A percentile compares a stretch with the other conserved stretches of the same genome.
Evolutionary conservation across 805 yeast species (phyloP).

Genomic region (Metschnikowia aberdeeniae): DNA sequence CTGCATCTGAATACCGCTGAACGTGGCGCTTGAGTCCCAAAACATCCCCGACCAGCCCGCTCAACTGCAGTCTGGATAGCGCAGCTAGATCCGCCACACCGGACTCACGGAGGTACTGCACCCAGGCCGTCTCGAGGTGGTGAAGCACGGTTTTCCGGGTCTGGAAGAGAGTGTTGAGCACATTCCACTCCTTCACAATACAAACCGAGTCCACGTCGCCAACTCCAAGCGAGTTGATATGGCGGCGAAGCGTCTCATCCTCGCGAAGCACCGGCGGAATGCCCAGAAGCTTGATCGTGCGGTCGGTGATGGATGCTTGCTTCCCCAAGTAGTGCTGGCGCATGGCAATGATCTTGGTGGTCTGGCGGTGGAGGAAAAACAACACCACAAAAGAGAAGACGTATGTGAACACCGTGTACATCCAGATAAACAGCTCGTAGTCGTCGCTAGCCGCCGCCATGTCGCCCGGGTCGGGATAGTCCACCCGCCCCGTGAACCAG

Average conservation of each 20-base stretch:
- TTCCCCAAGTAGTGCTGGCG: conserved; percentile 80
- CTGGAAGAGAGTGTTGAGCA: conserved; percentile 60
- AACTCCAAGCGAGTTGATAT: conserved; percentile 71
- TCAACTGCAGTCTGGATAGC: conserved; percentile 24
- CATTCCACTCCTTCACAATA: conserved; percentile 84
- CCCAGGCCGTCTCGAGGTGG: conserved; percentile 68
- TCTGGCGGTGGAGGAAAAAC: conserved; percentile 59
- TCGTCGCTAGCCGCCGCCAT: conserved; percentile 33
- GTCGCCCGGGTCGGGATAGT: conserved; percentile 27
- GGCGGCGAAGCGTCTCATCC: conserved; percentile 63
- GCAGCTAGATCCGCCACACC: conserved; percentile 29
- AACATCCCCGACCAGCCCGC: conserved; percentile 27
- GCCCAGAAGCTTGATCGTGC: conserved; percentile 84
- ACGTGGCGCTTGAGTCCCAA: conserved; percentile 16
- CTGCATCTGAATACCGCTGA: not conserved
- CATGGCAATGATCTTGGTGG: conserved; percentile 67
- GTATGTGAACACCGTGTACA: conserved; percentile 83
- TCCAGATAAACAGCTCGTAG: conserved; percentile 66
- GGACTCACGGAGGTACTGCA: conserved; percentile 50
- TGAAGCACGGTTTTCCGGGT: conserved; percentile 51
- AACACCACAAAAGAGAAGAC: conserved; percentile 70
- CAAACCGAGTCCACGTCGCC: conserved; percentile 76
- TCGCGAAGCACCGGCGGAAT: conserved; percentile 79
- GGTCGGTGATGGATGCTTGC: conserved; percentile 85
- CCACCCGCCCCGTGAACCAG: conserved; percentile 77